These are phyloP conservation scores for Nigrograna mackinnonii DNA, from an alignment of 2,329 filamentous ascomycete genomes.

Conservation along the genomic window DNA sequence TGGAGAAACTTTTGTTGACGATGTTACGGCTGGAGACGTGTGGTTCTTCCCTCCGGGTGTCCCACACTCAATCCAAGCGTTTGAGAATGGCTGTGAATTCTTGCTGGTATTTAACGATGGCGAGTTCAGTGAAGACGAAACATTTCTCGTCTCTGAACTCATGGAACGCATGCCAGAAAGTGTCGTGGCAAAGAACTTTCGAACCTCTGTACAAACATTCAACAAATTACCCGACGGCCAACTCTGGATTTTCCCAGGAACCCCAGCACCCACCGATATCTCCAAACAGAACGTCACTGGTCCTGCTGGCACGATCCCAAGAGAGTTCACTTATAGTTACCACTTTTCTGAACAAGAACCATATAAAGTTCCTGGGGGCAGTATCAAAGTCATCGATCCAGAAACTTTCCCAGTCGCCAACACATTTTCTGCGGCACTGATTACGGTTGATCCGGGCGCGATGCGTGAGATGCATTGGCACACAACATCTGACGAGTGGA, in stretches of 20 bases:
- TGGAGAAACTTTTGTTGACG: conserved; percentile 47
- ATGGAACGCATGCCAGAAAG: conserved; percentile 48
- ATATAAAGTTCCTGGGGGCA: conserved; percentile 58
- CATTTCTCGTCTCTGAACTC: conserved; percentile 61
- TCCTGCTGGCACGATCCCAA: conserved; percentile 33
- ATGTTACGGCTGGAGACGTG: conserved; percentile 44
- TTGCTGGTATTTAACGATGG: conserved; percentile 65
- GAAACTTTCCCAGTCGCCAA: conserved; percentile 60
- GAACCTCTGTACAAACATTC: conserved; percentile 39
- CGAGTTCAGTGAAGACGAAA: conserved; percentile 61
- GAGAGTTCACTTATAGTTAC: conserved; percentile 40
- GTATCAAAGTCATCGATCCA: conserved; percentile 63
- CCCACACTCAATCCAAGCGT: conserved; percentile 51
- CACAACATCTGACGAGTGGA: conserved; percentile 63
- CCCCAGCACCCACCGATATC: conserved; percentile 40
- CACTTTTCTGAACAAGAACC: conserved; percentile 53
- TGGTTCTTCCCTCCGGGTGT: conserved; percentile 41
- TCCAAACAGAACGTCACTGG: conserved; percentile 50
- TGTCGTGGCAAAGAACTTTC: conserved; percentile 49
- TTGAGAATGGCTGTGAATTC: conserved; percentile 60
- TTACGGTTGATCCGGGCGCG: conserved; percentile 63
- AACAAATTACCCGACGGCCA: conserved; percentile 42
- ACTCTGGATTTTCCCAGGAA: conserved; percentile 49
- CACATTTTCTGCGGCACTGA: conserved; percentile 60
- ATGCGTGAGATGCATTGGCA: conserved; percentile 70